Evolutionary conservation across 495 filamentous ascomycete species (phyloP).

Genomic region (Neurospora sp.): DNA sequence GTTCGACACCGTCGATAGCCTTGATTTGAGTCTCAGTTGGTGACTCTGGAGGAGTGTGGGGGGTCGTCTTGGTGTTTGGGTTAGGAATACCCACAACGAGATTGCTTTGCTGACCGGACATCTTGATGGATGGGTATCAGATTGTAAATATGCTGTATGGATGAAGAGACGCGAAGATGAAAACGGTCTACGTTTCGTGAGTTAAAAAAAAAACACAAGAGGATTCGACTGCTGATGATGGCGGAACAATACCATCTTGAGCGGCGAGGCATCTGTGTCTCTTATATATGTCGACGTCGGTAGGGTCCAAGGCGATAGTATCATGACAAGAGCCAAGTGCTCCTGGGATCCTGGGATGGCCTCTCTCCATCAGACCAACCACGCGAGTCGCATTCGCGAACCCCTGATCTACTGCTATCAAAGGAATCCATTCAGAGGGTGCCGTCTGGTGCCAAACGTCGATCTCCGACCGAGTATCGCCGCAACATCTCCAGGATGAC

Average conservation of each 20-base stretch:
- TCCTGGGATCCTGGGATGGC: neutral
- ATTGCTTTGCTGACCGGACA: neutral
- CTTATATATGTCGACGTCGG: neutral
- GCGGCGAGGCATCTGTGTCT: neutral
- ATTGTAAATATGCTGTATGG: neutral
- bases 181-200: neutral
- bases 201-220: neutral
- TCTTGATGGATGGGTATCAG: neutral
- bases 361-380: neutral
- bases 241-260: neutral
- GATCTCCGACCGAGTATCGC: neutral
- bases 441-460: neutral
- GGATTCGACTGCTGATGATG: neutral
- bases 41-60: slow-evolving; percentile 1
- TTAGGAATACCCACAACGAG: neutral
- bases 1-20: neutral
- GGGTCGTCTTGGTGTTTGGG: neutral
- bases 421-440: neutral
- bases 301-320: neutral
- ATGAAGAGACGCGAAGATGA: neutral
- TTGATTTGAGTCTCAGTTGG: neutral
- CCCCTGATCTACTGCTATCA: neutral
- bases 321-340: neutral
- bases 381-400: neutral
- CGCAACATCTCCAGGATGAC: neutral